phyloP scores from a whole-genome alignment of 2,329 filamentous ascomycete species.

The Venturia aucupariae region DNA sequence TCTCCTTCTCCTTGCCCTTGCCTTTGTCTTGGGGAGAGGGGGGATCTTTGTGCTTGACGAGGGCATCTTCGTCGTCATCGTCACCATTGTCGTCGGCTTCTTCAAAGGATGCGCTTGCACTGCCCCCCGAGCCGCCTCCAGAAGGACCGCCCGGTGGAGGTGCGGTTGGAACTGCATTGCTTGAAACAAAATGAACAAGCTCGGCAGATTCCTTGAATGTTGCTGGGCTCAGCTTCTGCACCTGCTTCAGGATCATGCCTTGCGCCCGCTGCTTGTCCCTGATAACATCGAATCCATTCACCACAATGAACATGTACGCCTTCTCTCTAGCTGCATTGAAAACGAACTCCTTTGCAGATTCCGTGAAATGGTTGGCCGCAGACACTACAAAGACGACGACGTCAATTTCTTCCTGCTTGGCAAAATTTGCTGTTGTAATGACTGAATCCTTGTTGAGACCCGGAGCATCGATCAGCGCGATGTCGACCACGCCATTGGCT shows the following conservation, averaged over 20 bases:
- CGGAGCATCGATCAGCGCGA: conserved; percentile 92
- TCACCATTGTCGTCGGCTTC: conserved; percentile 28
- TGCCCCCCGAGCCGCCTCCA: conserved; percentile 39
- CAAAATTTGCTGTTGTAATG: conserved; percentile 95
- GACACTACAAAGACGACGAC: conserved; percentile 98
- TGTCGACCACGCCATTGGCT: conserved; percentile 96
- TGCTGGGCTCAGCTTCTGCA: conserved; percentile 75
- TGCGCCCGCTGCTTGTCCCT: conserved; percentile 84
- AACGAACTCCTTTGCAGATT: conserved; percentile 97
- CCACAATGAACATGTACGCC: conserved; percentile 97
- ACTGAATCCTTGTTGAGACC: conserved; percentile 93
- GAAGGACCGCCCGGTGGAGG: conserved; percentile 48
- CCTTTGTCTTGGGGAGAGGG: conserved; percentile 53
- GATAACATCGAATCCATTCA: conserved; percentile 94
- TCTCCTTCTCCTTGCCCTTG: conserved; percentile 69
- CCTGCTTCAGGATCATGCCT: conserved; percentile 87
- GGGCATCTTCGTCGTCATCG: conserved; percentile 44
- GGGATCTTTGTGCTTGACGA: conserved; percentile 42
- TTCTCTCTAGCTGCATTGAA: conserved; percentile 93
- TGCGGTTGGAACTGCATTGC: conserved; percentile 78
- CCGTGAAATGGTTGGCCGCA: conserved; percentile 93
- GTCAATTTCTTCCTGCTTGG: conserved; percentile 95
- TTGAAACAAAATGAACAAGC: conserved; percentile 95
- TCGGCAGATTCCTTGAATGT: conserved; percentile 90
- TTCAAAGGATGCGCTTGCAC: conserved; percentile 23